phyloP scores from a whole-genome alignment of 2,329 filamentous ascomycete genomes.

The Pestalotiopsis sp. region DNA sequence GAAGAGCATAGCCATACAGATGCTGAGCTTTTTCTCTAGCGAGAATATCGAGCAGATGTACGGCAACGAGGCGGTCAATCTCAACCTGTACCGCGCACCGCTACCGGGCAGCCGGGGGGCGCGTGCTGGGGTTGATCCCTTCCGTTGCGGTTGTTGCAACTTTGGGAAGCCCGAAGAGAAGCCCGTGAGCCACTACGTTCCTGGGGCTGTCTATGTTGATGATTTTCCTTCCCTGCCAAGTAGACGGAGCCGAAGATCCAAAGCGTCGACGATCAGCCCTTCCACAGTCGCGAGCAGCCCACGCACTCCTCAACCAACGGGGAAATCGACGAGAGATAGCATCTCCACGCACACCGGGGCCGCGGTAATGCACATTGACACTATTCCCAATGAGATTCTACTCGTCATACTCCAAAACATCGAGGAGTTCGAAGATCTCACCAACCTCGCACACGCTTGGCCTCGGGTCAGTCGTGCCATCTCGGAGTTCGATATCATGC shows the following conservation, averaged over 20 bases:
- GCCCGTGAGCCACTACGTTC: not conserved
- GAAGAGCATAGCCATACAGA: slow-evolving; percentile 51
- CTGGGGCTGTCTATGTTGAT: slow-evolving; percentile 11
- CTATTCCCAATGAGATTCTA: slow-evolving; percentile 44
- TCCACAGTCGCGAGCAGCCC: not conserved
- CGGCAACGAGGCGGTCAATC: slow-evolving; percentile 22
- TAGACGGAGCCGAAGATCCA: not conserved
- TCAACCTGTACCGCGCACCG: slow-evolving; percentile 27
- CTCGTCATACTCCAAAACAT: slow-evolving; percentile 36
- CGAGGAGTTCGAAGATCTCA: slow-evolving; percentile 38
- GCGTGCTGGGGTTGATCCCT: slow-evolving; percentile 14
- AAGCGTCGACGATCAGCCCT: not conserved
- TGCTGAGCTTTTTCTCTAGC: slow-evolving; percentile 55
- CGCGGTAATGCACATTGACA: slow-evolving; percentile 24
- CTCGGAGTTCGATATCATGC: slow-evolving; percentile 37
- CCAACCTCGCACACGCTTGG: slow-evolving; percentile 39
- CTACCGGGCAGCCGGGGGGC: not conserved
- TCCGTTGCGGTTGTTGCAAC: slow-evolving; percentile 29
- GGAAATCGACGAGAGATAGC: not conserved
- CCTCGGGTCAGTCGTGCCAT: slow-evolving; percentile 37
- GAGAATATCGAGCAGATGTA: slow-evolving; percentile 44
- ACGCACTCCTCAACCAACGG: not conserved
- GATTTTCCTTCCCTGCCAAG: not conserved
- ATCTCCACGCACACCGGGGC: not conserved
- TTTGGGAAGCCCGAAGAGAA: slow-evolving; percentile 16